Percentiles rank a stretch among this genome's conserved stretches.
Evolutionary conservation across 345 rosid species (phyloP).

Genomic region (Aquilaria yunnanensis): DNA sequence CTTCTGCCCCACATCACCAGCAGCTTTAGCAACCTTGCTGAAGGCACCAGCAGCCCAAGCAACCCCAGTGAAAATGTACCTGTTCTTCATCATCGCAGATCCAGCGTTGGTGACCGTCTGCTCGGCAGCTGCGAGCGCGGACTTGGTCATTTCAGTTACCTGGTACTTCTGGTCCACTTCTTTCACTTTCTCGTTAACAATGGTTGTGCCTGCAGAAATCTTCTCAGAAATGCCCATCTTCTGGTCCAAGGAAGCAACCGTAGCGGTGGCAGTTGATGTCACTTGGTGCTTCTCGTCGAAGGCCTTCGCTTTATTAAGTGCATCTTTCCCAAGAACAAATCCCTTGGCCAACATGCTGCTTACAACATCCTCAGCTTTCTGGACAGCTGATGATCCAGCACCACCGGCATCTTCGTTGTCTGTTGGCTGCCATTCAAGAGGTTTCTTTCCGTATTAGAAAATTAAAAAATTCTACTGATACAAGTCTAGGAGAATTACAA

Average conservation of each 20-base stretch:
- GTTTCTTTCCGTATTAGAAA: background rate
- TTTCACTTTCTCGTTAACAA: constrained; percentile 72
- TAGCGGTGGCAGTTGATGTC: constrained; percentile 75
- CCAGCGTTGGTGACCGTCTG: constrained; percentile 82
- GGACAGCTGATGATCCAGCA: constrained; percentile 49
- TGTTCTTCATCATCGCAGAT: constrained; percentile 77
- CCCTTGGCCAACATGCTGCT: constrained; percentile 91
- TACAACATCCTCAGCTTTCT: constrained; percentile 91
- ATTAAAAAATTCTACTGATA: constrained; percentile 1
- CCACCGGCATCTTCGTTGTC: constrained; percentile 23
- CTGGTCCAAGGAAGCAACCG: constrained; percentile 70
- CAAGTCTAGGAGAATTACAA: constrained; percentile 5
- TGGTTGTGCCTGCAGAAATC: constrained; percentile 62
- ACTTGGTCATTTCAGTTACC: constrained; percentile 86
- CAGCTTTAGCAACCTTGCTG: constrained; percentile 73
- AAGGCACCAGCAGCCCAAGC: constrained; percentile 84
- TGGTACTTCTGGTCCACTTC: constrained; percentile 88
- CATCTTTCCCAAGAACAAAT: constrained; percentile 80
- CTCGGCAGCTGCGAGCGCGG: constrained; percentile 77
- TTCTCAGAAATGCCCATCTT: constrained; percentile 76
- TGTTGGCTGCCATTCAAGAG: constrained; percentile 27
- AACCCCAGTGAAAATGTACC: constrained; percentile 68
- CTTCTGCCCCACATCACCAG: constrained; percentile 85
- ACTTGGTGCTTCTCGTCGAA: constrained; percentile 79
- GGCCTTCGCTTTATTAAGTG: constrained; percentile 68